Evolutionary conservation across 2,329 filamentous ascomycete genomes (phyloP).

Genomic region (Pezicula neosporulosa): DNA sequence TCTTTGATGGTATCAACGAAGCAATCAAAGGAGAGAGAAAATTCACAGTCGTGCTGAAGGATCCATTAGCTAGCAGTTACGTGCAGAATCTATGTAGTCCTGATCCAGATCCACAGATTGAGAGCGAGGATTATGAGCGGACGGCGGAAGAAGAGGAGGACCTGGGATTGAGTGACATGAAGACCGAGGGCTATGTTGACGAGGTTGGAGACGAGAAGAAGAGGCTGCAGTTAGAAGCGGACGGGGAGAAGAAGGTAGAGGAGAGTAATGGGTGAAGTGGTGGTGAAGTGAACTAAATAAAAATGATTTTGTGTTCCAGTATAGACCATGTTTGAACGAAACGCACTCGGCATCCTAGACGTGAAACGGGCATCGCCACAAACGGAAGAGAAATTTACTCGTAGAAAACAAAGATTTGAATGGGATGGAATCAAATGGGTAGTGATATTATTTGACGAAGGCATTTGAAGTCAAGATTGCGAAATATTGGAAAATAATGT

Average conservation of each 20-base stretch:
- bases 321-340: too few species aligned
- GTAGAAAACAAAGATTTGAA: too few species aligned
- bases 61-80: conserved; percentile 90
- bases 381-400: too few species aligned
- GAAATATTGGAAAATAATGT: too few species aligned
- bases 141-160: conserved; percentile 94
- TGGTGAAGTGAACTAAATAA: background rate
- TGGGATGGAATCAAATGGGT: too few species aligned
- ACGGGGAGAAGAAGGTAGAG: conserved; percentile 5
- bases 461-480: too few species aligned
- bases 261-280: conserved; percentile 6
- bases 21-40: conserved; percentile 78
- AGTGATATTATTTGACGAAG: too few species aligned
- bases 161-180: conserved; percentile 87
- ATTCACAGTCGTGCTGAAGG: conserved; percentile 80
- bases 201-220: conserved; percentile 23
- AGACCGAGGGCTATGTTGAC: conserved; percentile 71
- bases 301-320: too few species aligned
- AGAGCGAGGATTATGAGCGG: conserved; percentile 76
- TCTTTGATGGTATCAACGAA: conserved; percentile 72
- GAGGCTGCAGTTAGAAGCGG: conserved; percentile 10
- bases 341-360: too few species aligned
- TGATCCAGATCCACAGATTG: conserved; percentile 73
- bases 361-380: too few species aligned
- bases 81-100: conserved; percentile 86